phyloP scores from a whole-genome alignment of 371 early-diverging fungal species.

The Mortierella sp. region DNA sequence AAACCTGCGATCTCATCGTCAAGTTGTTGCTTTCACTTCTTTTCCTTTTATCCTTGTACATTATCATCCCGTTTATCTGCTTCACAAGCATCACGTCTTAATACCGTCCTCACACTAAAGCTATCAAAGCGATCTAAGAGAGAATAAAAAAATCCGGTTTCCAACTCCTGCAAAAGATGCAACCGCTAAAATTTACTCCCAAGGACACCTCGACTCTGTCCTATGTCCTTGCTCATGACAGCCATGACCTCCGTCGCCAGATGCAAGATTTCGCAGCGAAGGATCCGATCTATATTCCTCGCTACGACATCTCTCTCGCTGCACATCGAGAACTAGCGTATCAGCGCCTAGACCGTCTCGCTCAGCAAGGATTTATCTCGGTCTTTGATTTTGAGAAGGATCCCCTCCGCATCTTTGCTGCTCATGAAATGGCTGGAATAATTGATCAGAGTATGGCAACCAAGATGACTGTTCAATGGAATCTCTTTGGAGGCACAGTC shows the following conservation, averaged over 20 bases:
- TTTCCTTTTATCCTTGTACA: neutral
- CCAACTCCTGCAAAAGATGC: neutral
- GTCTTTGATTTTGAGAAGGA: constrained; percentile 80
- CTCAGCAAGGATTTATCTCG: constrained; percentile 68
- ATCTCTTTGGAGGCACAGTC: constrained; percentile 75
- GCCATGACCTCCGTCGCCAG: constrained; percentile 28
- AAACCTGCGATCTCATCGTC: neutral
- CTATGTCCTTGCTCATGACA: constrained; percentile 22
- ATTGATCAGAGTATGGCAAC: constrained; percentile 78
- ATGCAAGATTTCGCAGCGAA: constrained; percentile 37
- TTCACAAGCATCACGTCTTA: neutral
- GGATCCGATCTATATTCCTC: constrained; percentile 67
- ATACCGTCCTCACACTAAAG: neutral
- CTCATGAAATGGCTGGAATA: constrained; percentile 78
- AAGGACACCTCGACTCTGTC: constrained; percentile 14
- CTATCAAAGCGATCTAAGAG: neutral
- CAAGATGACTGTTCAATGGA: constrained; percentile 69
- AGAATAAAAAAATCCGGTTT: neutral
- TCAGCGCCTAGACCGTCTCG: constrained; percentile 67
- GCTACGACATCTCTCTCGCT: constrained; percentile 65
- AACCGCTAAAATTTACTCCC: neutral
- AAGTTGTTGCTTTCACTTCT: neutral
- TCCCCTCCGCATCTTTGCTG: constrained; percentile 78
- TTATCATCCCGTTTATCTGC: neutral
- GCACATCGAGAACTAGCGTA: constrained; percentile 72